Conservation (phyloP, 176 grass and related monocot species). For the Poa annua region DNA sequence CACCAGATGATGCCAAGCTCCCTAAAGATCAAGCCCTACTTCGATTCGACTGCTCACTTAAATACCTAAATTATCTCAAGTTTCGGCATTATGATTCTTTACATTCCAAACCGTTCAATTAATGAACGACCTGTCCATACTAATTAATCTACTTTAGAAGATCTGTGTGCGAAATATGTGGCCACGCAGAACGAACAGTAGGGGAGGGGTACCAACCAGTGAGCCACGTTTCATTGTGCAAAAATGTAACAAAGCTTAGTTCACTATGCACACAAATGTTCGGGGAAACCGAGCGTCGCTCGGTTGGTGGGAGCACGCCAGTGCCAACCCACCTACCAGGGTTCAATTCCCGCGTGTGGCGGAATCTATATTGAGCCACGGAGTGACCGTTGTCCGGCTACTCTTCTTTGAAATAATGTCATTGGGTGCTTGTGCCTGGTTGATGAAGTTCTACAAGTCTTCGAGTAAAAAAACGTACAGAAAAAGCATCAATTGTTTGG, state of each 20-base stretch:
- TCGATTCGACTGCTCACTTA: constrained; percentile 5
- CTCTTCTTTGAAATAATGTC: not conserved
- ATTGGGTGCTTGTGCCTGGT: not conserved
- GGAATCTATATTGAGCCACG: not conserved
- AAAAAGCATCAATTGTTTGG: not conserved
- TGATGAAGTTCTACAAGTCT: not conserved
- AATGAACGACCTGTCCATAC: not conserved
- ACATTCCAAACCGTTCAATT: not conserved
- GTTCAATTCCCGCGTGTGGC: not conserved
- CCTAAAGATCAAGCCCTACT: constrained; percentile 3
- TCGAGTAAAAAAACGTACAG: not conserved
- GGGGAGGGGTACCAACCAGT: not conserved
- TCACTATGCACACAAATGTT: not conserved
- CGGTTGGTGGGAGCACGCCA: not conserved
- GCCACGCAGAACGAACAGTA: not conserved
- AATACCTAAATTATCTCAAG: constrained; percentile 9
- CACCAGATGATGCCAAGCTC: not conserved
- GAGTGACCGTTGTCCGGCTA: not conserved
- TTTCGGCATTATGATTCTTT: not conserved
- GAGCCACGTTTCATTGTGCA: not conserved
- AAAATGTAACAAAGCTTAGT: not conserved
- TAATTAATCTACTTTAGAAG: not conserved
- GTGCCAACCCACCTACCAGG: not conserved
- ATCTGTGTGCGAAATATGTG: not conserved
- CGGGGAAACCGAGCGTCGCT: not conserved